Conservation (phyloP, 169 alveolate genomes). For the Cryptosporidium parvum region DNA sequence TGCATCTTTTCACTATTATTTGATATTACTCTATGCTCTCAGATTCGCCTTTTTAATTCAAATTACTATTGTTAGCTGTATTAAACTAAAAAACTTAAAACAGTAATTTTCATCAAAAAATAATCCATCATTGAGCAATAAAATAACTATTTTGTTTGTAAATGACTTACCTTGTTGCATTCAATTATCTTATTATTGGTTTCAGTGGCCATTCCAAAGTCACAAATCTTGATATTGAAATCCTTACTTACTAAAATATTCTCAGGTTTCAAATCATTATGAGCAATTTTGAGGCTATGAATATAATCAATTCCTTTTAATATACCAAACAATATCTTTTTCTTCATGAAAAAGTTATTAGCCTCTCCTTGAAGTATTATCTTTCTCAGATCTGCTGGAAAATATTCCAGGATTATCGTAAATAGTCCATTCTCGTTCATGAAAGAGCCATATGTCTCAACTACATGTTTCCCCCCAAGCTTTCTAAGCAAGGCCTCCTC, state of each 20-base stretch:
- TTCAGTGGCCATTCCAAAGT: slow-evolving; percentile 55
- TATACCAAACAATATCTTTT: slow-evolving; percentile 9
- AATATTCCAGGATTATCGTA: slow-evolving; percentile 35
- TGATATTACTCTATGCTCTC: background rate
- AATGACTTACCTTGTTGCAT: slow-evolving; percentile 32
- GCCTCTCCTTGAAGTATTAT: slow-evolving; percentile 6
- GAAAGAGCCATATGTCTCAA: slow-evolving; percentile 11
- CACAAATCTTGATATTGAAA: slow-evolving; percentile 45
- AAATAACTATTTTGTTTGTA: background rate
- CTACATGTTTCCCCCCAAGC: background rate
- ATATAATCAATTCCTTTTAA: slow-evolving; percentile 29
- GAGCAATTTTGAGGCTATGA: slow-evolving; percentile 16
- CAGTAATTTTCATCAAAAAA: background rate
- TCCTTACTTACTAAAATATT: slow-evolving; percentile 39
- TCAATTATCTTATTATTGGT: background rate
- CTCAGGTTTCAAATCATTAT: slow-evolving; percentile 63
- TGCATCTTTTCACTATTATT: background rate
- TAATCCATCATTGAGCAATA: slow-evolving; percentile 37
- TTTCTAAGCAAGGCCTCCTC: background rate
- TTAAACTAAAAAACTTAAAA: background rate
- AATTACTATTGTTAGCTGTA: background rate
- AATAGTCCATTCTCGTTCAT: slow-evolving; percentile 2
- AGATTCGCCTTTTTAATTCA: slow-evolving; percentile 75
- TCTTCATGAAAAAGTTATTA: background rate
- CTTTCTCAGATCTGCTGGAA: slow-evolving; percentile 40